Evolutionary conservation across 1,139 yeast genomes (phyloP).

Genomic region (Tardiomyces digboiensis): DNA sequence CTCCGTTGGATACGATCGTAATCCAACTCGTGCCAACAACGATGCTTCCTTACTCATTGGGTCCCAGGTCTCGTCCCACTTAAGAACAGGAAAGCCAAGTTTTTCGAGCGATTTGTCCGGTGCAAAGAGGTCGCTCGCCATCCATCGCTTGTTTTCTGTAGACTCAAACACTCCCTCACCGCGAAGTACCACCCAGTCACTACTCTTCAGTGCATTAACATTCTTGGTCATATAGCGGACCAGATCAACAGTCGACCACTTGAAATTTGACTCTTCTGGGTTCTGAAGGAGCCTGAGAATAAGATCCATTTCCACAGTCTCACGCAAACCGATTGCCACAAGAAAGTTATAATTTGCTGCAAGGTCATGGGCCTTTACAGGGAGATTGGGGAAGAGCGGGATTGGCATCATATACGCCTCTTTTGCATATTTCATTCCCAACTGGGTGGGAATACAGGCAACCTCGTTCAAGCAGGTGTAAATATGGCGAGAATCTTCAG

Average conservation of each 20-base stretch:
- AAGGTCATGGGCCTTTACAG: conserved; percentile 22
- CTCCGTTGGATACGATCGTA: conserved; percentile 20
- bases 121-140: conserved; percentile 22
- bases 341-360: conserved; percentile 23
- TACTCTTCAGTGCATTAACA: conserved; percentile 15
- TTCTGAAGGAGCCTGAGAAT: conserved; percentile 27
- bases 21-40: conserved; percentile 24
- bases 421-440: conserved; percentile 28
- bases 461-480: conserved; percentile 12
- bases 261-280: conserved; percentile 16
- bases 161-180: conserved; percentile 23
- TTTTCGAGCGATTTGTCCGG: conserved; percentile 21
- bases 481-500: conserved; percentile 8
- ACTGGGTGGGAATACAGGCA: conserved; percentile 30
- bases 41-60: conserved; percentile 21
- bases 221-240: conserved; percentile 26
- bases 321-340: conserved; percentile 27
- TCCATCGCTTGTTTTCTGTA: conserved; percentile 10
- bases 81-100: conserved; percentile 23
- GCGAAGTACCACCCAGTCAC: conserved; percentile 24
- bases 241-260: conserved; percentile 30
- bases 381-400: conserved; percentile 30
- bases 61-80: conserved; percentile 24
- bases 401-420: conserved; percentile 27
- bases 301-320: conserved; percentile 31